Evolutionary conservation across 192 early-diverging fungal species (phyloP).

Genomic region (Kickxella alabastrina): DNA sequence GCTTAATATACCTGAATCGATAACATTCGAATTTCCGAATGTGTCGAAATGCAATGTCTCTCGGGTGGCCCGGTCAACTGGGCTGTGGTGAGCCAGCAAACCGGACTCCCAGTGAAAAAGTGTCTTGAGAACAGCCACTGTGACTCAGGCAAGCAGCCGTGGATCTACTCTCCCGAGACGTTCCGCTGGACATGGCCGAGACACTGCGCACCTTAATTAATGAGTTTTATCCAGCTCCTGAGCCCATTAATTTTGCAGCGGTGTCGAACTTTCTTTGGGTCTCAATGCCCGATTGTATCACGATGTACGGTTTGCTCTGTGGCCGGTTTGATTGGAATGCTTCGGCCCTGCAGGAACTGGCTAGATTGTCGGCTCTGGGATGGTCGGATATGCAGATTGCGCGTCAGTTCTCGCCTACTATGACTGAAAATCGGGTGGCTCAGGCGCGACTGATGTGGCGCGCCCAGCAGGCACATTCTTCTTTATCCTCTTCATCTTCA

Average conservation of each 20-base stretch:
- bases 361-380: slow-evolving; percentile 10
- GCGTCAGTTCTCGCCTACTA: slow-evolving; percentile 13
- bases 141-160: slow-evolving; percentile 10
- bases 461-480: background rate
- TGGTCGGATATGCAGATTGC: slow-evolving; percentile 16
- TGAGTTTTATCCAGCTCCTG: slow-evolving; percentile 21
- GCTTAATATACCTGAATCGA: slow-evolving; percentile 1
- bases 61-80: slow-evolving; percentile 16
- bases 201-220: slow-evolving; percentile 13
- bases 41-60: slow-evolving; percentile 2
- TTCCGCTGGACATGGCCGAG: slow-evolving; percentile 22
- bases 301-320: slow-evolving; percentile 22
- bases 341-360: background rate
- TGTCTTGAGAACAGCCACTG: slow-evolving; percentile 26
- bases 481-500: too few relatives aligned
- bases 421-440: slow-evolving; percentile 1
- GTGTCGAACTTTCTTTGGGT: slow-evolving; percentile 34
- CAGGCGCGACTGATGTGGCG: background rate
- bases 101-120: slow-evolving; percentile 5
- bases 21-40: slow-evolving; percentile 3
- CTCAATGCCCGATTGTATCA: slow-evolving; percentile 15
- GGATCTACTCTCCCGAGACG: slow-evolving; percentile 10
- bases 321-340: slow-evolving; percentile 26
- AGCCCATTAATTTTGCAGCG: slow-evolving; percentile 27
- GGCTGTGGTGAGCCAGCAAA: slow-evolving; percentile 7